Base-by-base conservation (phyloP, 768 basidiomycete species). In the Kwoniella newhampshirensis region DNA sequence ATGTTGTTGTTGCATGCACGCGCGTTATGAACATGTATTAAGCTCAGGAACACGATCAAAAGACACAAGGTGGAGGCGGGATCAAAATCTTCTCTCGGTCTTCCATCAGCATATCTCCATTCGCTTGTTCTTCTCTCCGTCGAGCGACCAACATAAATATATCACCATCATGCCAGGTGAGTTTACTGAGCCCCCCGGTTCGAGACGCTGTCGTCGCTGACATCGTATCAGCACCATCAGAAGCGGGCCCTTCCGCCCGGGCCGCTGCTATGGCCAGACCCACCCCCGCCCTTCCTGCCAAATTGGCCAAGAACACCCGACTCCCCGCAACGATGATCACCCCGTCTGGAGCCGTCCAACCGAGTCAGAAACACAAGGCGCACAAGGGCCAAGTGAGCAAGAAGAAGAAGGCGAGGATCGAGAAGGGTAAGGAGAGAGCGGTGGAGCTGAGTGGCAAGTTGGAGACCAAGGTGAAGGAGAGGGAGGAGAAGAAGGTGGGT, bases 401-500 rank as follows among this genome's bases (percentile, higher is more conserved):
- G 52, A 68, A 68, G 51, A 56, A 68, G 50, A 64, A 65, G 42
- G 39, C 42, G 46, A 52, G 59, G 41, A 47, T 30, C 21, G 70
- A 68, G 35, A 60, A 65, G 54, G 68, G 68, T 20, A 62, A 58
- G 40, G 69, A 71, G 56, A 61, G 56, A 51, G 70, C 70, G 23
- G 37, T 71, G 18, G 70, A 71, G 61, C 21, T 62, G 47, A 60
- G 58, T 41, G 51, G 43, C 13, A 62, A 56, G 53, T 50, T 66
- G 28, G 70, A 62, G 37, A 64, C 57, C 41, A 64, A 60, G 53
- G 70, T 68, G 1, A 64, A 55, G 25, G 57, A 50, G 35, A 57
- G 70, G 48, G 70, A 71, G 54, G 70, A 71, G 53, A 57, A 64
- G 44, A 71, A 68, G 59, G 70, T 71, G 59, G 48, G 70, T 63